A percentile compares a stretch with the other conserved stretches of the same genome.
Evolutionary conservation across 192 early-diverging fungal species (phyloP).

Genomic region (Paraglomus occultum): DNA sequence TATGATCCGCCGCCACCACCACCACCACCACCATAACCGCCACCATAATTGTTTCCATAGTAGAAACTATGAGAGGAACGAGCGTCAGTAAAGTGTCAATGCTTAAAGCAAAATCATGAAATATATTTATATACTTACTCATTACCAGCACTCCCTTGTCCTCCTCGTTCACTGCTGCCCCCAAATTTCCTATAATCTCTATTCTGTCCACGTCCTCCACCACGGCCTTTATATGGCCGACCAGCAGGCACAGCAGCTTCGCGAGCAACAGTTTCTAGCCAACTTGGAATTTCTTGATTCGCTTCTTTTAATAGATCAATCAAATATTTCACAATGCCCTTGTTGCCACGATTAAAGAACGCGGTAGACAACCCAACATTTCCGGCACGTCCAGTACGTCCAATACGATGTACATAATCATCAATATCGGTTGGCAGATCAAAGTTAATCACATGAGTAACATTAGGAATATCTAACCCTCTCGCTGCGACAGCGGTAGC

Average conservation of each 20-base stretch:
- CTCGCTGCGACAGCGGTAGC: conserved; percentile 97
- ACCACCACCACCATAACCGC: conserved; percentile 31
- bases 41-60: conserved; percentile 4
- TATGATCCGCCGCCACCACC: background rate
- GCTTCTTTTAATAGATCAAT: conserved; percentile 89
- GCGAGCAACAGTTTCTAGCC: conserved; percentile 71
- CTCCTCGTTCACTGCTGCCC: conserved; percentile 38
- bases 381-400: conserved; percentile 96
- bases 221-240: conserved; percentile 53
- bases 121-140: conserved; percentile 12
- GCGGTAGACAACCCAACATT: conserved; percentile 90
- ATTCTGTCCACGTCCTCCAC: conserved; percentile 46
- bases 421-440: conserved; percentile 95
- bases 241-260: conserved; percentile 49
- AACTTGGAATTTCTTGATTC: conserved; percentile 89
- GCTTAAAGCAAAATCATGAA: background rate
- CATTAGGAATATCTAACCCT: conserved; percentile 88
- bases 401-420: conserved; percentile 99
- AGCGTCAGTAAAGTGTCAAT: conserved; percentile 17
- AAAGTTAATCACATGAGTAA: conserved; percentile 88
- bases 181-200: conserved; percentile 42
- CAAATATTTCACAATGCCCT: conserved; percentile 78
- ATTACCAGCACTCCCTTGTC: conserved; percentile 43
- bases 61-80: conserved; percentile 29
- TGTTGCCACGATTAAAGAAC: conserved; percentile 91